Base-by-base conservation (phyloP, 2,329 filamentous ascomycete genomes). In the Alternaria incomplexa region DNA sequence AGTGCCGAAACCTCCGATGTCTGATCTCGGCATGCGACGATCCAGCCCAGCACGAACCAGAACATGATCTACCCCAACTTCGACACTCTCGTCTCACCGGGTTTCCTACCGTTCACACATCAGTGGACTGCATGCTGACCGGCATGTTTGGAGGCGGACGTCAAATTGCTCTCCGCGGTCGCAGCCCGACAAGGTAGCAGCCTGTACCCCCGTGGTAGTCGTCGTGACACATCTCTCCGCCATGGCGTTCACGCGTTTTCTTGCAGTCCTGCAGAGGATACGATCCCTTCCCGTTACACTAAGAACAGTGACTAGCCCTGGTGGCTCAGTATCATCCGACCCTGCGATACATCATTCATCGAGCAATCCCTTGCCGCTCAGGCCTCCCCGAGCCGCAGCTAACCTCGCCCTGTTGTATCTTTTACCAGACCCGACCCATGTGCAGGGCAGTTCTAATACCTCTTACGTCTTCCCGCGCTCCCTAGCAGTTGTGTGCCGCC, bases 161-260 rank as follows among this genome's bases (percentile, higher is more conserved):
- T 46, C 56, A 61, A 61, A 62, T 63, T 63, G 61, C 72, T 69
- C 62, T 52, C 48, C 30, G 48, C 48, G 20, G 62, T 61, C 45
- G 58, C 58, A 56, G 65, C 65, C 70, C 70, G 73, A 72, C 73
- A 73, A 64, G 66, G 75, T 78, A 73, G 71, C 72, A 77, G 71
- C 73, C 68, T 76, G 73, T 77, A 72, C 70, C 56, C 64, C 73
- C 65, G 58, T 73, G 74, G 72, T 71, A 56, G 66, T 59, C 46
- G 30, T 73, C 68, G 76, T 77, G 72, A 73, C 69, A 78, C 72
- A 48, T 28, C 30, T 69, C 63, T 62, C 60, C 66, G 65, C 62
- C 64, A 70, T 70, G 68, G 67, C 69, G 63, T 71, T 72, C 68
- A 70, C 70, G 66, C 67, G 65, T 70, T 58, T 46, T 67, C 70